Evolutionary conservation across 1,284 basidiomycete species (phyloP).

Genomic region (Cryptococcus depauperatus): DNA sequence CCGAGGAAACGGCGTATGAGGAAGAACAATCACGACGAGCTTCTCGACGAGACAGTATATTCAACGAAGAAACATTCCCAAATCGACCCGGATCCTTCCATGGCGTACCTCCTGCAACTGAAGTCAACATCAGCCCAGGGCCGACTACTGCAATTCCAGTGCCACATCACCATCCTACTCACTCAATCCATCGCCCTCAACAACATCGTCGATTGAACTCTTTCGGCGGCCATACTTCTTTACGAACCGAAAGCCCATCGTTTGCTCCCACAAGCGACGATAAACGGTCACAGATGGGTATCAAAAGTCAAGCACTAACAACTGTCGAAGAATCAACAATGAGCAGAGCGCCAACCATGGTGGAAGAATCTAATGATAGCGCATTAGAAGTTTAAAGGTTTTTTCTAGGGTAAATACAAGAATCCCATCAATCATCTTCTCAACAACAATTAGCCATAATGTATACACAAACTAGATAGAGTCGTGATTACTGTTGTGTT

Average conservation of each 20-base stretch:
- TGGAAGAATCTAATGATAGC: neutral
- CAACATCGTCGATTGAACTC: neutral
- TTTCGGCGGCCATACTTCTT: too few species aligned
- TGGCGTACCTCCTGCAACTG: neutral
- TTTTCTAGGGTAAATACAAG: too few species aligned
- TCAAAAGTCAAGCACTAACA: neutral
- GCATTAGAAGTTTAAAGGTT: neutral
- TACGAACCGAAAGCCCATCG: too few species aligned
- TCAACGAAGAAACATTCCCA: conserved; percentile 4
- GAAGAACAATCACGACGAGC: conserved; percentile 32
- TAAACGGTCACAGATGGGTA: neutral
- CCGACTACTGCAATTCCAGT: conserved; percentile 3
- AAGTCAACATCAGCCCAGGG: neutral
- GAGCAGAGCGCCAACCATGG: neutral
- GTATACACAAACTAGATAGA: too few species aligned
- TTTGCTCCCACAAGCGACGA: too few species aligned
- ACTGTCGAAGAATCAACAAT: neutral
- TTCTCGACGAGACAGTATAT: conserved; percentile 19
- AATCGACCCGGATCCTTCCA: neutral
- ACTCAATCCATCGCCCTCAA: neutral
- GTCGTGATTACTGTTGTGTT: too few species aligned
- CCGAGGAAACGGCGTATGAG: conserved; percentile 36
- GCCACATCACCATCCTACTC: conserved; percentile 5
- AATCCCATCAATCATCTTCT: too few species aligned
- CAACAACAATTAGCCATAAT: too few species aligned